phyloP scores from a whole-genome alignment of 2,329 filamentous ascomycete genomes.

The Aspergillus hortae region DNA sequence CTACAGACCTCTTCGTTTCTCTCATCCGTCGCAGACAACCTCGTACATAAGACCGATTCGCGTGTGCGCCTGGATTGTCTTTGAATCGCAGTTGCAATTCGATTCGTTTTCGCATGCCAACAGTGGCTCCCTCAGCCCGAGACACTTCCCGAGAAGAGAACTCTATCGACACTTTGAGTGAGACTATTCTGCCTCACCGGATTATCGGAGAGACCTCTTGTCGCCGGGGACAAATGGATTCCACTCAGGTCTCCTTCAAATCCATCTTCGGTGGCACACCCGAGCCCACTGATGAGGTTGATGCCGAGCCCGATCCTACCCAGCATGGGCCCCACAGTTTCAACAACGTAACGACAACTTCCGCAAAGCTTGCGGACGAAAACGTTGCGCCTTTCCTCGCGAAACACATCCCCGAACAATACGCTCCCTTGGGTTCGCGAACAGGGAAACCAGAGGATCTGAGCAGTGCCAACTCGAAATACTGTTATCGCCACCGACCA shows the following conservation, averaged over 20 bases:
- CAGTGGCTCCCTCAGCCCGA: no score
- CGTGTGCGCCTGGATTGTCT: no score
- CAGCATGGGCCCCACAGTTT: slow-evolving; percentile 23
- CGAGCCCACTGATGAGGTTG: slow-evolving; percentile 12
- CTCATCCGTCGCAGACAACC: neutral
- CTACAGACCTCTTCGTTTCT: neutral
- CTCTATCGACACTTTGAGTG: no score
- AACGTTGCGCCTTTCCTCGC: slow-evolving; percentile 84
- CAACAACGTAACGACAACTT: slow-evolving; percentile 38
- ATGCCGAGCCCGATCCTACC: slow-evolving; percentile 21
- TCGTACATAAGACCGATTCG: no score
- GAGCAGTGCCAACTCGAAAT: slow-evolving; percentile 68
- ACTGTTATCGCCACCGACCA: slow-evolving; percentile 91
- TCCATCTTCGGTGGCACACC: slow-evolving; percentile 22
- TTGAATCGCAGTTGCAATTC: no score
- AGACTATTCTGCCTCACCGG: no score
- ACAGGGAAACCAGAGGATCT: slow-evolving; percentile 39
- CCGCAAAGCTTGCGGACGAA: slow-evolving; percentile 65
- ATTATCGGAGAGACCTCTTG: neutral
- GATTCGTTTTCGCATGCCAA: no score
- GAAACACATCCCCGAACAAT: slow-evolving; percentile 84
- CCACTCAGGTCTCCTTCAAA: slow-evolving; percentile 9
- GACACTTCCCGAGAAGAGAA: no score
- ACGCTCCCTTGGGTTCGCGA: slow-evolving; percentile 66
- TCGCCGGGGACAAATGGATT: neutral